Evolutionary conservation across 192 early-diverging fungal species (phyloP).

Genomic region (Mortierella alpina): DNA sequence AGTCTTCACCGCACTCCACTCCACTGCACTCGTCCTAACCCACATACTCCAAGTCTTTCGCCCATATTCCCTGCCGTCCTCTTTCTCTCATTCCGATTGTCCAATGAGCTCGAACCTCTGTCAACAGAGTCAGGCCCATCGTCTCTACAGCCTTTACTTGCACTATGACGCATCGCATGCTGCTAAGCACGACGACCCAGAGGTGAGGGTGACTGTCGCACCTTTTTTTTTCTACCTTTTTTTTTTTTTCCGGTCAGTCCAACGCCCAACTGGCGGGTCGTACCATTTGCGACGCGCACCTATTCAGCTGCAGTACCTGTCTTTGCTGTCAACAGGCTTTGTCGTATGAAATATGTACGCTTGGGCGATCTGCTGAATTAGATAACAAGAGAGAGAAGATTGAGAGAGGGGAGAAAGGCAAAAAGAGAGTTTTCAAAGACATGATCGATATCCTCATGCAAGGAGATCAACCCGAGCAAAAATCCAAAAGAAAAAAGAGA

Average conservation of each 20-base stretch:
- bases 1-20: neutral
- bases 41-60: neutral
- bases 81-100: neutral
- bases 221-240: neutral
- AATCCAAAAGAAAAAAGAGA: neutral
- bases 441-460: too few species aligned
- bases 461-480: too few species aligned
- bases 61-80: too few species aligned
- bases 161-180: conserved; percentile 50
- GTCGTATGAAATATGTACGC: too few species aligned
- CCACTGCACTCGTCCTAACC: neutral
- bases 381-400: too few species aligned
- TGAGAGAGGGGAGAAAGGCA: too few species aligned
- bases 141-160: conserved; percentile 52
- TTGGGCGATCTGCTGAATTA: too few species aligned
- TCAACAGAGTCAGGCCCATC: conserved; percentile 54
- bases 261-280: neutral
- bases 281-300: neutral
- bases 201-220: conserved; percentile 50
- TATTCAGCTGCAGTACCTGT: neutral
- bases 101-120: conserved; percentile 54
- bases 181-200: conserved; percentile 54
- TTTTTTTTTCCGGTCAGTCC: neutral
- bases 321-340: too few species aligned
- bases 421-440: too few species aligned